A percentile compares a stretch with the other conserved stretches of the same genome.
phyloP scores from a whole-genome alignment of 768 basidiomycete genomes.

The Mycena capillaripes region DNA sequence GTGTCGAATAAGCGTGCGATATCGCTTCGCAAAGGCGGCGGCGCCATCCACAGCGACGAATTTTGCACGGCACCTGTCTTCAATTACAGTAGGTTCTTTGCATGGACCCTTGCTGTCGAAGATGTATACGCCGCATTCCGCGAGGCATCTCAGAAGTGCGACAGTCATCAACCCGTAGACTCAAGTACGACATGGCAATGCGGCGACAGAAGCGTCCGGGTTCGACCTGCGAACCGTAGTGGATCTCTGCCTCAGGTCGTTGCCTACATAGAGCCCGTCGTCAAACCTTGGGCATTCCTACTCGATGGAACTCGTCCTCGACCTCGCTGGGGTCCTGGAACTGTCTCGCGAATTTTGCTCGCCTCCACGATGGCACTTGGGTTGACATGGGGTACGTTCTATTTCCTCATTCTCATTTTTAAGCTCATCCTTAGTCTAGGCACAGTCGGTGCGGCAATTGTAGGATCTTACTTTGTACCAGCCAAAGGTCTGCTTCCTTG shows the following conservation, averaged over 20 bases:
- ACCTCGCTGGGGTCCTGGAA: conserved; percentile 28
- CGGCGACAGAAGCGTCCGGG: conserved; percentile 20
- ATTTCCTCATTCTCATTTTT: not conserved
- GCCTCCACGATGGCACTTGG: conserved; percentile 35
- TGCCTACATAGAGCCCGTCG: conserved; percentile 17
- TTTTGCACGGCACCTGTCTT: conserved; percentile 44
- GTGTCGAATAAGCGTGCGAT: conserved; percentile 38
- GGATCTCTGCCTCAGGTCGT: conserved; percentile 25
- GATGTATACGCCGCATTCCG: conserved; percentile 40
- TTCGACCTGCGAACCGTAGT: conserved; percentile 28
- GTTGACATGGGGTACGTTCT: conserved; percentile 35
- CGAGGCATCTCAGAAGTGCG: conserved; percentile 38
- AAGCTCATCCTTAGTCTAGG: conserved; percentile 3
- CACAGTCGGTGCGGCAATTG: conserved; percentile 38
- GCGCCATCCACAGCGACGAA: conserved; percentile 39
- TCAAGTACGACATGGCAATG: conserved; percentile 31
- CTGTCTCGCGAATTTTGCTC: conserved; percentile 33
- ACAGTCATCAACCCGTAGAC: conserved; percentile 38
- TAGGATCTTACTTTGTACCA: conserved; percentile 38
- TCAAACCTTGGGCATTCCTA: conserved; percentile 2
- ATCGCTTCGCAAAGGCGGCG: conserved; percentile 28
- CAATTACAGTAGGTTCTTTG: conserved; percentile 47
- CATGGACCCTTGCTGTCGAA: conserved; percentile 47
- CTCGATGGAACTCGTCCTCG: not conserved
- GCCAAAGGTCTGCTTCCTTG: conserved; percentile 23